These are phyloP conservation scores for Chalciporus sphaerocephalus DNA, from an alignment of 768 basidiomycete species.

Conservation along the genomic window DNA sequence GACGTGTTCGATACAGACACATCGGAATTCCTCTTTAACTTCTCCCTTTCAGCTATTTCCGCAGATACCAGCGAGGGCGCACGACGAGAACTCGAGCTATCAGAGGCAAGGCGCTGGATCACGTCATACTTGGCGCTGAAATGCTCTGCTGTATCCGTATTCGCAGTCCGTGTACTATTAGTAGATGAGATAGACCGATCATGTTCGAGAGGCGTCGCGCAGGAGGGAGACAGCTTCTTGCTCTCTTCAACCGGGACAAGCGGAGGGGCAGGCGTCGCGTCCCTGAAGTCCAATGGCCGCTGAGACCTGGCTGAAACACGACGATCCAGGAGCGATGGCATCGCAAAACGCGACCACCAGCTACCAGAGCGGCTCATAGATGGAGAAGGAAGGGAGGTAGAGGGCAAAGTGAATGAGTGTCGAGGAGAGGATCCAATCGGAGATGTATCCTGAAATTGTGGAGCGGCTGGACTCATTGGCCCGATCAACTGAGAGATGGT, in stretches of 20 bases:
- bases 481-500: constrained; percentile 16
- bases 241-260: constrained; percentile 56
- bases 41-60: constrained; percentile 19
- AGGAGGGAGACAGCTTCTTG: constrained; percentile 15
- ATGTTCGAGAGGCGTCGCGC: constrained; percentile 20
- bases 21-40: constrained; percentile 12
- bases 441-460: constrained; percentile 26
- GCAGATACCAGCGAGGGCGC: constrained; percentile 23
- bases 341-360: constrained; percentile 77
- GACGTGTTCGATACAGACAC: constrained; percentile 7
- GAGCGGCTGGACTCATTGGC: constrained; percentile 15
- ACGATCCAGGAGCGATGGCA: constrained; percentile 60
- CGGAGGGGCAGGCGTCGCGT: constrained; percentile 73
- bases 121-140: constrained; percentile 69
- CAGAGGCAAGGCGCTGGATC: constrained; percentile 45
- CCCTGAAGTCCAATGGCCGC: constrained; percentile 55
- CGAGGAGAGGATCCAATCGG: constrained; percentile 28
- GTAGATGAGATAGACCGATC: constrained; percentile 40
- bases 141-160: constrained; percentile 64
- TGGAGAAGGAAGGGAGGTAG: constrained; percentile 37
- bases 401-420: constrained; percentile 42
- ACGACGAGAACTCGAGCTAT: constrained; percentile 25
- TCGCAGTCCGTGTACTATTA: constrained; percentile 57
- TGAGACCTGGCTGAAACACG: constrained; percentile 39
- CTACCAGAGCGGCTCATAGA: constrained; percentile 62